Conservation (phyloP, 2,329 filamentous ascomycete genomes). For the Colletotrichum theobromicola region DNA sequence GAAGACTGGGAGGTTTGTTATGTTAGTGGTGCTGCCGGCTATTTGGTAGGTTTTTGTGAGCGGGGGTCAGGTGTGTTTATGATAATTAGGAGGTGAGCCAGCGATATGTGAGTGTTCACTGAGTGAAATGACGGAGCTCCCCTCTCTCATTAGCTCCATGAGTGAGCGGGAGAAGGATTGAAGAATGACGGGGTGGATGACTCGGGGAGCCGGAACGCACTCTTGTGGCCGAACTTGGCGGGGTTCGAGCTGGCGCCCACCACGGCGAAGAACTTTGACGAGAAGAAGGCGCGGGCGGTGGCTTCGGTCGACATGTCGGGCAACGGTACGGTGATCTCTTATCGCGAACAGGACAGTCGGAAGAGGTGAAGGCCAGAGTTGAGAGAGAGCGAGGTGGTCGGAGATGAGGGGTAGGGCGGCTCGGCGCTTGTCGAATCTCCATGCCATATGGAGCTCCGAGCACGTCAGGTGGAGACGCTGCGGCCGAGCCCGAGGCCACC, state of each 20-base stretch:
- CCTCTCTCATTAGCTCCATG: background rate
- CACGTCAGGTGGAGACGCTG: constrained; percentile 7
- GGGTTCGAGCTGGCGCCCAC: constrained; percentile 88
- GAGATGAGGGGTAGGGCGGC: constrained; percentile 8
- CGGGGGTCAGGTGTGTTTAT: background rate
- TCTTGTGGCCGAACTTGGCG: constrained; percentile 87
- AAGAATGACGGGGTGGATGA: background rate
- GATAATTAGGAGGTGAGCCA: background rate
- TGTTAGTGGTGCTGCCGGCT: background rate
- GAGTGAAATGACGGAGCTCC: background rate
- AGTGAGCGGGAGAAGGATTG: background rate
- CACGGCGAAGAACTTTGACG: constrained; percentile 80
- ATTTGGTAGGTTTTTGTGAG: background rate
- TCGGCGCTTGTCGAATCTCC: constrained; percentile 10
- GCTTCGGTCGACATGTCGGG: constrained; percentile 68
- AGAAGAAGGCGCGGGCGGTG: constrained; percentile 80
- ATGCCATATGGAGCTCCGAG: constrained; percentile 5
- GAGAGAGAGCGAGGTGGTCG: constrained; percentile 5
- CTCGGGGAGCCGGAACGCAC: constrained; percentile 50
- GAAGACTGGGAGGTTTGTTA: constrained; percentile 67
- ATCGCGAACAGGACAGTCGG: background rate
- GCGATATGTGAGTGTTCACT: fast-evolving
- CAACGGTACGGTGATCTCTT: background rate
- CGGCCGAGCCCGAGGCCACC: background rate
- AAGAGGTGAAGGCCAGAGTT: background rate